Base-by-base conservation (phyloP, 2,329 filamentous ascomycete species). In the Cyphellophora attinorum region DNA sequence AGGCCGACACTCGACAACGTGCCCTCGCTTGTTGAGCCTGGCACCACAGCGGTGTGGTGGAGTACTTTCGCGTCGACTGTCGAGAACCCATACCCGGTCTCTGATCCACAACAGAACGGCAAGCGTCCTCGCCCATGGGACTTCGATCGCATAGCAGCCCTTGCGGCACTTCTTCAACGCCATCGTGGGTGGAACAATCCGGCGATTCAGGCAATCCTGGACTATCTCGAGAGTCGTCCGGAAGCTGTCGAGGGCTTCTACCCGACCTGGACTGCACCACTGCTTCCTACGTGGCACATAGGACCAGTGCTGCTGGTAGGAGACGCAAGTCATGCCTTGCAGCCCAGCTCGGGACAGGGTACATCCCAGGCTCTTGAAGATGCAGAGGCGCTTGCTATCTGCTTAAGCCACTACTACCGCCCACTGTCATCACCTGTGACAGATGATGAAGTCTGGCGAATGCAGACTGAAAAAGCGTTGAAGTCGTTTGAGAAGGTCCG, bases 301-400 rank as follows among this genome's bases (percentile, higher is more conserved):
- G 54, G 64, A 5, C 59, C 67, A 0, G 59, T 72, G 3, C 57
- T 76, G 4, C 52, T 77, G 2, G 52, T 75, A 3, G 73, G 72
- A 3, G 72, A 76, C 49, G 70, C 70, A 2, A 71, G 70, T 1
- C 72, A 76, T 52, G 69, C 70, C 1, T 54, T 75, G 38, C 64
- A 67, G 4, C 62, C 72, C 1, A 66, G 63, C 4, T 65, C 63
- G 0, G 70, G 71, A 3, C 72, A 76, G 48, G 72, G 72, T 1
- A 61, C 66, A 0, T 65, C 61, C 3, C 70, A 74, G 51, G 71
- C 67, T 0, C 46, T 76, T 6, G 72, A 76, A 49, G 72, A 76
- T 50, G 60, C 58, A 0, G 64, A 70, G 40, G 57, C 62, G 1
- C 53, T 74, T 6, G 53, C 59, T 0, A 39, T 68, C 15, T 51